Percentiles rank a stretch among this genome's conserved stretches.
phyloP scores from a whole-genome alignment of 495 filamentous ascomycete genomes.

The Daldinia childiae region DNA sequence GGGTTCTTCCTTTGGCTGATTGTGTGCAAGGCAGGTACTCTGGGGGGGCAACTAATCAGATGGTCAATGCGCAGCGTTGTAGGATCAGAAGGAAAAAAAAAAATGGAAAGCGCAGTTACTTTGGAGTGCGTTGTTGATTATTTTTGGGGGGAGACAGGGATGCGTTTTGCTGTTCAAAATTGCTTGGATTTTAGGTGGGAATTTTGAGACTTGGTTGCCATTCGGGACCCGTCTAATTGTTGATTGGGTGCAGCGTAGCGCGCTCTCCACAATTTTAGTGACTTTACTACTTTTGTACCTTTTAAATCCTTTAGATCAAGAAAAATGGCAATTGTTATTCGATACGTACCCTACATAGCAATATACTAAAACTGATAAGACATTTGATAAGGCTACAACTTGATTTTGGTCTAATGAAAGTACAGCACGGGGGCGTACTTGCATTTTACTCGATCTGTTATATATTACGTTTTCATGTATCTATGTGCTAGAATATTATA shows the following conservation, averaged over 20 bases:
- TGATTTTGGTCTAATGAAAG: background rate
- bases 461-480: background rate
- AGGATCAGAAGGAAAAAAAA: conserved; percentile 22
- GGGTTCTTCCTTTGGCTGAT: conserved; percentile 55
- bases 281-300: conserved; percentile 30
- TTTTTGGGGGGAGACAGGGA: conserved; percentile 48
- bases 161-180: conserved; percentile 43
- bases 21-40: conserved; percentile 36
- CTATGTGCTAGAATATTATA: background rate
- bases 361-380: conserved; percentile 9
- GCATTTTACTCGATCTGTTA: background rate
- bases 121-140: conserved; percentile 41
- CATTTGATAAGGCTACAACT: conserved; percentile 10
- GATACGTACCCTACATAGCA: background rate
- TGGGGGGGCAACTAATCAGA: conserved; percentile 15
- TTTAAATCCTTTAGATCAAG: conserved; percentile 20
- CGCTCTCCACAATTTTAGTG: background rate
- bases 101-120: conserved; percentile 23
- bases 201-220: conserved; percentile 26
- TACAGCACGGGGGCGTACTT: background rate
- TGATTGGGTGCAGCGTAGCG: conserved; percentile 46
- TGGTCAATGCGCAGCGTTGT: conserved; percentile 32
- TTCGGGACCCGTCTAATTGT: conserved; percentile 31
- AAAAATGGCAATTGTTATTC: conserved; percentile 5
- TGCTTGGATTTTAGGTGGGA: conserved; percentile 46